Conservation (phyloP, 1,284 basidiomycete species). For the Ceratobasidium theobromae region DNA sequence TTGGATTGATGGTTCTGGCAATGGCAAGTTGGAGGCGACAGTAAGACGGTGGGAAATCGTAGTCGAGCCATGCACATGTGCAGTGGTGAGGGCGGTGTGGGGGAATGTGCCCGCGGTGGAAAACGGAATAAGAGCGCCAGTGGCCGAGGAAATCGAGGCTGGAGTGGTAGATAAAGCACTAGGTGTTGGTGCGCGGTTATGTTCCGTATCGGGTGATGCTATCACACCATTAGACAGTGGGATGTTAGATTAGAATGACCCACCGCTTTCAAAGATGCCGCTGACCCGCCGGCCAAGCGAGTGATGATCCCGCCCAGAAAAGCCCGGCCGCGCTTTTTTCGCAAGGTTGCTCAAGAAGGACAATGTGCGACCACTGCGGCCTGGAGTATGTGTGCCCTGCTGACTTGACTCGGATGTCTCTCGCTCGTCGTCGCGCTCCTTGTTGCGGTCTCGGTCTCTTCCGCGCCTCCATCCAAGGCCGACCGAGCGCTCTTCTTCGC, state of each 20-base stretch:
- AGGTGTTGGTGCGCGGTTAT: background rate
- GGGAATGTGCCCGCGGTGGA: background rate
- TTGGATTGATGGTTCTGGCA: background rate
- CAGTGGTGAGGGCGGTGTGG: conserved; percentile 1
- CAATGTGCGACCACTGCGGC: background rate
- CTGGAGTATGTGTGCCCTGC: background rate
- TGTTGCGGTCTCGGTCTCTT: background rate
- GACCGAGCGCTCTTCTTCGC: background rate
- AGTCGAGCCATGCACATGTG: background rate
- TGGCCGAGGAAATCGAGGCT: background rate
- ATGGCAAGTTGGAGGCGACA: background rate
- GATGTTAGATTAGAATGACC: background rate
- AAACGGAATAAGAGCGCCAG: background rate
- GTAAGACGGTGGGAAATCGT: background rate
- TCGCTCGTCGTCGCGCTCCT: background rate
- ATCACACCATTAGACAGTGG: background rate
- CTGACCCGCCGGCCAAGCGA: background rate
- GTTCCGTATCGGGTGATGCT: conserved; percentile 5
- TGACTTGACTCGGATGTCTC: background rate
- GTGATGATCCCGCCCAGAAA: background rate
- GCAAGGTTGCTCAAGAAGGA: conserved; percentile 8
- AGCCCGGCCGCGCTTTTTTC: background rate
- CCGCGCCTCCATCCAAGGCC: background rate
- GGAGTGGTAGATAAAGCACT: background rate
- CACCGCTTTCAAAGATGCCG: background rate